phyloP scores from a whole-genome alignment of 257 asterid species.

The Schizonepeta tenuifolia region DNA sequence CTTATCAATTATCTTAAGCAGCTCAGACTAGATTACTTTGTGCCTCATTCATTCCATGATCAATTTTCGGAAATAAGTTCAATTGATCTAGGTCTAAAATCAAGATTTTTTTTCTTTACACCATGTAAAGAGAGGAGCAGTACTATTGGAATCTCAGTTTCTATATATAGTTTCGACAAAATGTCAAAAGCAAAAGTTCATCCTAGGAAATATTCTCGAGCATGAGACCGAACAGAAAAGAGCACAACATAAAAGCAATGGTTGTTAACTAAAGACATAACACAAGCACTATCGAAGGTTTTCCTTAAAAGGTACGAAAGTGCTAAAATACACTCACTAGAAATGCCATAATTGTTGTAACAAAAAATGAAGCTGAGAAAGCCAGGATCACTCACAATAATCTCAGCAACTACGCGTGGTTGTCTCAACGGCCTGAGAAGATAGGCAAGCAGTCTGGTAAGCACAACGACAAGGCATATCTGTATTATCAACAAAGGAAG shows the following conservation, averaged over 20 bases:
- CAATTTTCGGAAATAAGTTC: not conserved
- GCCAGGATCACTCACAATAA: constrained; percentile 39
- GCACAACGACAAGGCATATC: constrained; percentile 46
- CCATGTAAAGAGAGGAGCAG: not conserved
- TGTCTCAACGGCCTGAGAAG: constrained; percentile 53
- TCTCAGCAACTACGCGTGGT: constrained; percentile 61
- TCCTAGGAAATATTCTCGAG: not conserved
- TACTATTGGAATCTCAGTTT: not conserved
- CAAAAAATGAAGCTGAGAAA: not conserved
- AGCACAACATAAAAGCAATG: constrained; percentile 5
- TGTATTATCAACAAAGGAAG: constrained; percentile 49
- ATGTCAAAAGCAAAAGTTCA: constrained; percentile 15
- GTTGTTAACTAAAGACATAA: constrained; percentile 19
- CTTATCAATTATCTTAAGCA: not conserved
- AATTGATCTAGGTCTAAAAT: not conserved
- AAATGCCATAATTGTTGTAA: not conserved
- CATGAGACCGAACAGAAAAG: no score
- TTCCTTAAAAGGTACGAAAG: not conserved
- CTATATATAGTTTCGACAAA: not conserved
- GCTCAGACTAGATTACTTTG: not conserved
- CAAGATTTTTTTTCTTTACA: constrained; percentile 12
- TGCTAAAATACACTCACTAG: not conserved
- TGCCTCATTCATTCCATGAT: not conserved
- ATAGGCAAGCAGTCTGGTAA: constrained; percentile 43
- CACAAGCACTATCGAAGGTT: not conserved